These are phyloP conservation scores for Ambrosiella xylebori DNA, from an alignment of 2,329 filamentous ascomycete species.

Conservation along the genomic window DNA sequence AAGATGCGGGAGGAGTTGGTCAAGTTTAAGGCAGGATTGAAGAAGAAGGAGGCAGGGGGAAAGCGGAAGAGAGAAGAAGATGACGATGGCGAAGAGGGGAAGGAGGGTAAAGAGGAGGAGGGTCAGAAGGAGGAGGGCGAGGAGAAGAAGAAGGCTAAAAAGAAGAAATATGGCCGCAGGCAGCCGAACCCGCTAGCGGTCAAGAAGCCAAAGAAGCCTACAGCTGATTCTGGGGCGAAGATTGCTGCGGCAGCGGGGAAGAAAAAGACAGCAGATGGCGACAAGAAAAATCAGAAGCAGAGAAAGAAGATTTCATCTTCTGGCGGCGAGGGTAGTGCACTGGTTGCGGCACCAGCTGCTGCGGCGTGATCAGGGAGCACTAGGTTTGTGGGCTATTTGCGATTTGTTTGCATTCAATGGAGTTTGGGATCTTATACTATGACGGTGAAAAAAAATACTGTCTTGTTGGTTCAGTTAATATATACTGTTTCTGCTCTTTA, in stretches of 20 bases:
- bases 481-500: not conserved
- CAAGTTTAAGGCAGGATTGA: conserved; percentile 58
- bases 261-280: conserved; percentile 7
- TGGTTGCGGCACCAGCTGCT: not conserved
- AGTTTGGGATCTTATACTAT: conserved; percentile 5
- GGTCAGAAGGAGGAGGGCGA: conserved; percentile 10
- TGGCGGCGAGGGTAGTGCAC: not conserved
- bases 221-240: conserved; percentile 12
- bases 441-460: not conserved
- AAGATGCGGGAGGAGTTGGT: conserved; percentile 51
- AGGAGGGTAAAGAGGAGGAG: conserved; percentile 16
- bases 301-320: conserved; percentile 11
- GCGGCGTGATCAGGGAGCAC: not conserved
- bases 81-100: conserved; percentile 20
- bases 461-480: conserved; percentile 2
- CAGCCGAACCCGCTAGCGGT: conserved; percentile 54
- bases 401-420: conserved; percentile 3
- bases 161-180: conserved; percentile 43
- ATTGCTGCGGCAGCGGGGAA: conserved; percentile 15
- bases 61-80: conserved; percentile 36
- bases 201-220: conserved; percentile 33
- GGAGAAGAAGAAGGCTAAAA: conserved; percentile 33
- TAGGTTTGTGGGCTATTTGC: not conserved
- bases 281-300: conserved; percentile 15
- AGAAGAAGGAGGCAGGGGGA: conserved; percentile 25